phyloP scores from a whole-genome alignment of 441 rosid genomes.

The Viola pubescens region DNA sequence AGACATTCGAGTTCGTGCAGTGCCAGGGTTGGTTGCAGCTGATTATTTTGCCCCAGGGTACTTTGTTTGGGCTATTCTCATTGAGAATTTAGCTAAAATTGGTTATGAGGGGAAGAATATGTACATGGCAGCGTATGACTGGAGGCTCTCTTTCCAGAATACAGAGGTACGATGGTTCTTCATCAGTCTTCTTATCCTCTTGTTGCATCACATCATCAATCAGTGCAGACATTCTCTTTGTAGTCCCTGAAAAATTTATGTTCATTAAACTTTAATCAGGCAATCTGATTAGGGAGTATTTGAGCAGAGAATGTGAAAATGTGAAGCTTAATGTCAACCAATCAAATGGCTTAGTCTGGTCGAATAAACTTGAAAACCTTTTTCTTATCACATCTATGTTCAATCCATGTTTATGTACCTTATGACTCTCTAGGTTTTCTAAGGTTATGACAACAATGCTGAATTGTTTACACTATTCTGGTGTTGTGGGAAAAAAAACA shows the following conservation, averaged over 20 bases:
- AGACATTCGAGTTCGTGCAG: conserved; percentile 47
- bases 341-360: too few species aligned
- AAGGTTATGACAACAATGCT: background rate
- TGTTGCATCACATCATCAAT: background rate
- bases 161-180: conserved; percentile 42
- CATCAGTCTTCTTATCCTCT: conserved; percentile 11
- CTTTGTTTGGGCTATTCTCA: conserved; percentile 61
- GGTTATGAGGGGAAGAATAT: conserved; percentile 63
- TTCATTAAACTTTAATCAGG: background rate
- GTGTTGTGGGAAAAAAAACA: background rate
- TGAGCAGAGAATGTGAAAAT: too few species aligned
- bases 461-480: background rate
- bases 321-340: too few species aligned
- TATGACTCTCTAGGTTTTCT: background rate
- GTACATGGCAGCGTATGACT: conserved; percentile 71
- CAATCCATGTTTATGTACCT: too few species aligned
- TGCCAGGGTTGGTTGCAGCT: conserved; percentile 46
- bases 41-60: conserved; percentile 52
- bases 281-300: too few species aligned
- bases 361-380: too few species aligned
- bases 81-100: conserved; percentile 56
- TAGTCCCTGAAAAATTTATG: background rate
- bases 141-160: conserved; percentile 78
- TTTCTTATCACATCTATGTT: too few species aligned
- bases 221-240: background rate